These are phyloP conservation scores for Exidia glandulosa DNA, from an alignment of 768 basidiomycete genomes.

Conservation along the genomic window DNA sequence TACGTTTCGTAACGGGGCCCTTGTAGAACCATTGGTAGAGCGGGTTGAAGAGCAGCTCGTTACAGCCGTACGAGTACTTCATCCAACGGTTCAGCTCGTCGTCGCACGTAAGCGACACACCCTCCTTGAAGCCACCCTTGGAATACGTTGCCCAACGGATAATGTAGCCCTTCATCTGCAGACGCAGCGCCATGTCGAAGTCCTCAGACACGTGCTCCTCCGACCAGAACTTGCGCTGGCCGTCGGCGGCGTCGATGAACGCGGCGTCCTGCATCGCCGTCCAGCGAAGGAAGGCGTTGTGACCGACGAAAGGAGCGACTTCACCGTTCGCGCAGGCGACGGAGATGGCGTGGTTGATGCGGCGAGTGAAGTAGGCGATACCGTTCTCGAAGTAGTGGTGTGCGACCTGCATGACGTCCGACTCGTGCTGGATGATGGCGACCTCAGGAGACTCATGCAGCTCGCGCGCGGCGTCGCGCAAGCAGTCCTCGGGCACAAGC, in stretches of 20 bases:
- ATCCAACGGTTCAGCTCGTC: constrained; percentile 29
- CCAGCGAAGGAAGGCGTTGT: constrained; percentile 45
- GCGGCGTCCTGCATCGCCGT: constrained; percentile 41
- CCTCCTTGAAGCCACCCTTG: constrained; percentile 26
- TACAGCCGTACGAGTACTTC: constrained; percentile 16
- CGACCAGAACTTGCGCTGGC: constrained; percentile 66
- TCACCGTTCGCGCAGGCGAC: constrained; percentile 63
- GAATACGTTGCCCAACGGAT: constrained; percentile 23
- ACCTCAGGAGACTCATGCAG: constrained; percentile 37
- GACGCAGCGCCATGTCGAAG: constrained; percentile 67
- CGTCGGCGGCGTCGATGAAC: constrained; percentile 56
- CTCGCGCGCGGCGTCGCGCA: constrained; percentile 41
- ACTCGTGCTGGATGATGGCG: constrained; percentile 42
- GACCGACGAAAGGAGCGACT: constrained; percentile 75
- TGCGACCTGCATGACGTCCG: constrained; percentile 25
- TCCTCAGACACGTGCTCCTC: constrained; percentile 76
- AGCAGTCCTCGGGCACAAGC: constrained; percentile 41
- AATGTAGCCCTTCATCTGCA: constrained; percentile 28
- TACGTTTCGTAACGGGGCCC: constrained; percentile 25
- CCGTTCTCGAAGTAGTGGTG: constrained; percentile 25
- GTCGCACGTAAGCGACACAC: constrained; percentile 25
- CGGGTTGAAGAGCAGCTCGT: constrained; percentile 27
- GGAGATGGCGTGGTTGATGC: constrained; percentile 17
- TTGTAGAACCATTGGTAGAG: constrained; percentile 19
- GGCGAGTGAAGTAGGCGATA: constrained; percentile 24